Conservation (phyloP, 78 protist genomes). For the slime mould (Dictyostelium discoideum) region DNA sequence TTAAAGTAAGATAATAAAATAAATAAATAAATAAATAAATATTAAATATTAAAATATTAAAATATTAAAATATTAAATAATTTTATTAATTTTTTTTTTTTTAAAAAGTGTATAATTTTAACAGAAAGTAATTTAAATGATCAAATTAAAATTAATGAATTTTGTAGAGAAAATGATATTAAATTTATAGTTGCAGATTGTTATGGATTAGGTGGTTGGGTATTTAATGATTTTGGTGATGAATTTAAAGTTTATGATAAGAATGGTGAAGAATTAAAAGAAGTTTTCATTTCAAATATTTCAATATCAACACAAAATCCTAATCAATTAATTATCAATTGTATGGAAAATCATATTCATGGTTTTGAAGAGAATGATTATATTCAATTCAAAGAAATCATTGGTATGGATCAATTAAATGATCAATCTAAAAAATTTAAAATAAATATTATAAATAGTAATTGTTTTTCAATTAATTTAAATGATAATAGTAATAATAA, state of each 20-base stretch:
- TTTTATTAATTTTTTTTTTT: too few species aligned
- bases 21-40: not conserved
- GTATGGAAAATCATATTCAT: constrained; percentile 89
- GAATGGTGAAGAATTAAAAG: constrained; percentile 92
- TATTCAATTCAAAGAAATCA: constrained; percentile 92
- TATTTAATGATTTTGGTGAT: constrained; percentile 95
- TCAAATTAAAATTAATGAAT: constrained; percentile 72
- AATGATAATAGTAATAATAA: constrained; percentile 63
- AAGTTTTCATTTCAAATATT: constrained; percentile 56
- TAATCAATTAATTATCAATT: constrained; percentile 86
- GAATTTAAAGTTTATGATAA: constrained; percentile 88
- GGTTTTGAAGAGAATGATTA: constrained; percentile 91
- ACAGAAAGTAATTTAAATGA: constrained; percentile 69
- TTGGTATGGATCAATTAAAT: constrained; percentile 95
- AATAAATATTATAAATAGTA: constrained; percentile 49
- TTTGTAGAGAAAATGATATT: constrained; percentile 73
- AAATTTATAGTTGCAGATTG: constrained; percentile 77
- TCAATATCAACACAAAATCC: not conserved
- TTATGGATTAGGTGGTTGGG: constrained; percentile 87
- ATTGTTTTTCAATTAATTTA: constrained; percentile 79
- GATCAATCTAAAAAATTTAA: not conserved
- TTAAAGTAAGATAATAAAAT: constrained; percentile 19
- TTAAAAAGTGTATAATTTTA: constrained; percentile 56
- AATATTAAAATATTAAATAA: not conserved
- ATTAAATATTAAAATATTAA: not conserved